Evolutionary conservation across 306 rosid genomes (phyloP), one percentile per base, ranked within the genome.

Genomic region (Gynostemma pentaphyllum): DNA sequence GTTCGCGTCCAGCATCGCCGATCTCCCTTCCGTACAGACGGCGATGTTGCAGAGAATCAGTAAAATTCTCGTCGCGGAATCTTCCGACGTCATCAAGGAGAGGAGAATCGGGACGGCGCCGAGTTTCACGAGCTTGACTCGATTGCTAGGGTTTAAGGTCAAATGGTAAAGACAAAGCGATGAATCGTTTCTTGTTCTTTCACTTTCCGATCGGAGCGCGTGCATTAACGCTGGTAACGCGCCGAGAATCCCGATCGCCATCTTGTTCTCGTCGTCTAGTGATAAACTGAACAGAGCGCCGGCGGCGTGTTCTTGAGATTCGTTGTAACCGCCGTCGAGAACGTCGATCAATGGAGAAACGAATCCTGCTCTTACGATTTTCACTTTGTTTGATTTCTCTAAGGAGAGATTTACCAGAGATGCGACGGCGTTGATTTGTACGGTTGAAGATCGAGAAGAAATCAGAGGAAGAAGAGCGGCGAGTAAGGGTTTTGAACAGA

Each of bases 221-320:
- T 94, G 84, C 94, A 94, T 78, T 1, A 94, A 54, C 0, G 95
- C 95, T 62, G 87, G 82, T 54, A 94, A 44, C 56, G 95, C 90
- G 62, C 95, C 94, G 50, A 94, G 87, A 11, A 78, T 89, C 0
- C 95, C 97, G 6, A 94, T 88, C 0, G 99, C 99, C 94, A 88
- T 86, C 60, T 86, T 86, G 80, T 88, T 94, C 1, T 86, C 97
- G 39, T 94, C 97, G 10, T 86, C 79, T 24, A 88, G 26, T 0
- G 97, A 95, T 27, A 94, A 64, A 64, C 99, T 94, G 72, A 94
- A 94, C 2, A 94, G 76, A 5, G 94, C 95, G 5, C 99, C 99
- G 14, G 94, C 97, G n/a, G 95, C 94, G 76, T 88, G 97, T 39
- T 94, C 99, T 80, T 88, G 96, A 48, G 95, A 45, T 45, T 94